Evolutionary conservation across 805 yeast genomes (phyloP).

Genomic region (Starmerella stigmatis): DNA sequence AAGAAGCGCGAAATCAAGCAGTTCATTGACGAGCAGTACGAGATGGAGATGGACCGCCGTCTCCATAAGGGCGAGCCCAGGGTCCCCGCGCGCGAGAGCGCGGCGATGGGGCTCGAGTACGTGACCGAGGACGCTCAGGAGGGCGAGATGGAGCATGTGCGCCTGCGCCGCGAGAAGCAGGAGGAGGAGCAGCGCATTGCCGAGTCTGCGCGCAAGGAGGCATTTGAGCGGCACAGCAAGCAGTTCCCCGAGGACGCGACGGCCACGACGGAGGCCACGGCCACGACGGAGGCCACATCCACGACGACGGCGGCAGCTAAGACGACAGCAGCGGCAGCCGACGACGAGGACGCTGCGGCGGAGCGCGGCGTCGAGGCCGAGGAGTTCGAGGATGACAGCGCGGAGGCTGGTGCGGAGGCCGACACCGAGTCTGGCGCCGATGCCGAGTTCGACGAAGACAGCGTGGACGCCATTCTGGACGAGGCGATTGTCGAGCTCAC

Average conservation of each 20-base stretch:
- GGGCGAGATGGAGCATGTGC: conserved; percentile 21
- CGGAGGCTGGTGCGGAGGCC: conserved; percentile 1
- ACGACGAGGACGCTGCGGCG: conserved; percentile 6
- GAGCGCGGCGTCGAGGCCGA: background rate
- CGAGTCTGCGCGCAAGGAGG: conserved; percentile 14
- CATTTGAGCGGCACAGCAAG: conserved; percentile 18
- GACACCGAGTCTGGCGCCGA: conserved; percentile 33
- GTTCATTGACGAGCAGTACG: conserved; percentile 26
- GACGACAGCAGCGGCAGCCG: background rate
- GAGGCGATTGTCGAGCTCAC: conserved; percentile 17
- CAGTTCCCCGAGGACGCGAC: too few relatives aligned
- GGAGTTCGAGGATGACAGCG: background rate
- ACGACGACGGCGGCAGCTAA: conserved; percentile 1
- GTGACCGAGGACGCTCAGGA: conserved; percentile 24
- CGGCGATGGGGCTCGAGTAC: conserved; percentile 25
- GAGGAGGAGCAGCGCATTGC: conserved; percentile 8
- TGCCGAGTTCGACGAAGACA: conserved; percentile 68
- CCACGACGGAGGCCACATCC: conserved; percentile 5
- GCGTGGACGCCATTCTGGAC: conserved; percentile 36
- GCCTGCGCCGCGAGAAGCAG: conserved; percentile 8
- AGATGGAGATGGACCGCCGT: conserved; percentile 24
- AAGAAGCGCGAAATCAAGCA: conserved; percentile 22
- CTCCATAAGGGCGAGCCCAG: conserved; percentile 5
- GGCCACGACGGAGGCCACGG: conserved; percentile 9
- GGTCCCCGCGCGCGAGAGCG: conserved; percentile 15